Evolutionary conservation across 2,329 filamentous ascomycete species (phyloP), one percentile per base, ranked within the genome.

Genomic region (Fusarium sambucinum): DNA sequence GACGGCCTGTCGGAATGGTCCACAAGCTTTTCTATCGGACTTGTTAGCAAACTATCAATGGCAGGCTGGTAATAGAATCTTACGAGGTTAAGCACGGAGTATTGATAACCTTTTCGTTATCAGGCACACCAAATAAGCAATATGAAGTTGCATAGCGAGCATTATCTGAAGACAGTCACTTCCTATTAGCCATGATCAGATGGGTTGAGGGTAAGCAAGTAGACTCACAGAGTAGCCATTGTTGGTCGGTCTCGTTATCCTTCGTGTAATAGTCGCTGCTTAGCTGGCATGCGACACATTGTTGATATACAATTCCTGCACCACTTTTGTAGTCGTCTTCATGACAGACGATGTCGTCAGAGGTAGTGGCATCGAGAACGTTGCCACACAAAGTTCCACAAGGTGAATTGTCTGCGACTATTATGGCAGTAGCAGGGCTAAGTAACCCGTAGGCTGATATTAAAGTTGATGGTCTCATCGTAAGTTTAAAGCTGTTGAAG

Each of bases 381-480:
- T 88, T 89, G 73, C 86, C 86, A 74, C 86, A 89, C 33, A 80
- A 76, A 27, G 77, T 75, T 35, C 77, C 75, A 76, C 86, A 89
- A 17, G 83, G 81, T 23, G 86, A 89, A 33, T 77, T 77, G 1
- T 79, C 69, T 0, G 83, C 77, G 42, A 85, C 83, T 32, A 85
- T 74, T 25, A 88, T 70, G 9, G 25, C 14, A 17, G 50, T 63
- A 13, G 59, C 70, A 5, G 62, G 50, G 8, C 68, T 55, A 25
- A 71, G 53, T 21, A 72, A 29, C 51, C 67, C 51, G 32, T 75
- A 41, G 45, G 71, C 65, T 37, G 71, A 64, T 21, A 70, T 37
- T 17, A 71, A 59, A 4, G 54, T 44, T 9, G 52, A 27, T n/a
- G 27, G 14, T 33, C 54, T 45, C 21, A 41, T 50, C 35, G 44